Evolutionary conservation across 352 stramenopile genomes (phyloP).

Genomic region (Globisporangium spiculum): DNA sequence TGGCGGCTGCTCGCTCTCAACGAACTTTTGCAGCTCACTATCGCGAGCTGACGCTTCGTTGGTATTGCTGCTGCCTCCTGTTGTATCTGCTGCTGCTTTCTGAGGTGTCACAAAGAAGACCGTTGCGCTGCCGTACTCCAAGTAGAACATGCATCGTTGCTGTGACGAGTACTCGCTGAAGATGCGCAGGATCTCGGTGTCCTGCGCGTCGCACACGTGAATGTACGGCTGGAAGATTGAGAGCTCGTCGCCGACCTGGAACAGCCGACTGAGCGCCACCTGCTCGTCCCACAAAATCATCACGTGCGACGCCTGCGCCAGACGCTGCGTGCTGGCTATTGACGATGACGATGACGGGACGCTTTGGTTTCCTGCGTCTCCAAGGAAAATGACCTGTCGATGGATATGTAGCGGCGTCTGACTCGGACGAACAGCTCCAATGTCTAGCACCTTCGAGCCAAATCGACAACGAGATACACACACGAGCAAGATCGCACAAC

Average conservation of each 20-base stretch:
- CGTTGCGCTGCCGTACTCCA: slow-evolving; percentile 63
- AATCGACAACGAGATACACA: not conserved
- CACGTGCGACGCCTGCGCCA: slow-evolving; percentile 36
- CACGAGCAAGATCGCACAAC: not conserved
- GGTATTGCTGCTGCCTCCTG: not conserved
- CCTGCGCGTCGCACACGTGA: slow-evolving; percentile 39
- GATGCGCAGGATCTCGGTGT: slow-evolving; percentile 50
- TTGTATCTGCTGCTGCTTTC: not conserved
- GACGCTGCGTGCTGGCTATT: slow-evolving; percentile 11
- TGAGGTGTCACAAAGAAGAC: slow-evolving; percentile 35
- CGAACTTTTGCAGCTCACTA: slow-evolving; percentile 2
- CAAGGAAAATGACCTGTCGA: slow-evolving; percentile 61
- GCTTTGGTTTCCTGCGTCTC: slow-evolving; percentile 21
- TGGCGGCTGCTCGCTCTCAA: slow-evolving; percentile 24
- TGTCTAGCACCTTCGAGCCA: slow-evolving; percentile 44
- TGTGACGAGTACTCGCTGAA: slow-evolving; percentile 60
- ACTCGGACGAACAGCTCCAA: slow-evolving; percentile 61
- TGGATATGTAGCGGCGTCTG: slow-evolving; percentile 53
- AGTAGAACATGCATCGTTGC: slow-evolving; percentile 46
- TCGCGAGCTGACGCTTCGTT: slow-evolving; percentile 5
- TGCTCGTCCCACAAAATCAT: slow-evolving; percentile 73
- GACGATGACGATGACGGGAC: not conserved
- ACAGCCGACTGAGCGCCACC: slow-evolving; percentile 57
- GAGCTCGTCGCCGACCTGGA: slow-evolving; percentile 54
- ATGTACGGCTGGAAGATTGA: slow-evolving; percentile 63